Conservation (phyloP, 1,284 basidiomycete genomes). For the Cryptococcus hybrid region DNA sequence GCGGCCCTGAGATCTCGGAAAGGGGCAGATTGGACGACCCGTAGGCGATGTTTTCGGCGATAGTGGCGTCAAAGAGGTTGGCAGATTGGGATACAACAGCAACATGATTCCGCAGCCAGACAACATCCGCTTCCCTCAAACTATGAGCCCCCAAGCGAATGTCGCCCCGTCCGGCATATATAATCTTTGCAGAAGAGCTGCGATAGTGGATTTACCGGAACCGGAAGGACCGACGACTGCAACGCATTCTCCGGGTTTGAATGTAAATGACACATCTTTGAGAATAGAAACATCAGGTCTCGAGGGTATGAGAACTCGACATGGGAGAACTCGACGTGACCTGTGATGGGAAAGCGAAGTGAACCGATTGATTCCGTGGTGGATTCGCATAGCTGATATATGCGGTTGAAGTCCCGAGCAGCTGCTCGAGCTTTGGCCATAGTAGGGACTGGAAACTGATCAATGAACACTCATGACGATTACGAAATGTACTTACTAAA, state of each 20-base stretch:
- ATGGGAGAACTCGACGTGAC: constrained; percentile 65
- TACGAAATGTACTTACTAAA: constrained; percentile 65
- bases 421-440: constrained; percentile 79
- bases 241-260: constrained; percentile 73
- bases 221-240: constrained; percentile 86
- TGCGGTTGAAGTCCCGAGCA: constrained; percentile 68
- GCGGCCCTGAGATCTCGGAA: constrained; percentile 66
- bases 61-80: constrained; percentile 78
- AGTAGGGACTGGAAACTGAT: constrained; percentile 60
- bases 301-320: constrained; percentile 77
- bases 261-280: constrained; percentile 61
- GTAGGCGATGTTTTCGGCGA: constrained; percentile 84
- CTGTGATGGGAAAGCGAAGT: constrained; percentile 63
- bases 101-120: constrained; percentile 74
- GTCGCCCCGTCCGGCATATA: constrained; percentile 72
- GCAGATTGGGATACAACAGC: constrained; percentile 82
- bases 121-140: constrained; percentile 61
- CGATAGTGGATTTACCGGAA: constrained; percentile 84
- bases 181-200: constrained; percentile 75
- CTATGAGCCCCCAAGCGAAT: constrained; percentile 56
- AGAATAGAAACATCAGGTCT: constrained; percentile 72
- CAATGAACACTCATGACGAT: constrained; percentile 61
- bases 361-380: constrained; percentile 66
- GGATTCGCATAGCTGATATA: constrained; percentile 60
- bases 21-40: constrained; percentile 58